phyloP scores from a whole-genome alignment of 805 yeast genomes.

The Wilhelminamyces savonicus region DNA sequence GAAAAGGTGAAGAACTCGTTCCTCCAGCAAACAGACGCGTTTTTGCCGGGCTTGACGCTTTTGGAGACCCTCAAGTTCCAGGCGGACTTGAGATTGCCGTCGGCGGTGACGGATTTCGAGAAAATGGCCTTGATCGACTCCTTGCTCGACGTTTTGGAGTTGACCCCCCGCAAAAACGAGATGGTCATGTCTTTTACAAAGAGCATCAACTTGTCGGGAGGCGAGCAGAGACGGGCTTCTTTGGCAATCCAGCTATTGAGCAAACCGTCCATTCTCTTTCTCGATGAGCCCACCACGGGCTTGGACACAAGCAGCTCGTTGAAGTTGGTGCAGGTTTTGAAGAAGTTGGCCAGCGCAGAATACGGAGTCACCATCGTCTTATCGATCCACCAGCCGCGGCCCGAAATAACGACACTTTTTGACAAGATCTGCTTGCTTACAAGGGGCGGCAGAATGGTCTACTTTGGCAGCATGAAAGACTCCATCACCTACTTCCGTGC shows the following conservation, averaged over 20 bases:
- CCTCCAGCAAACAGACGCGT: conserved; percentile 68
- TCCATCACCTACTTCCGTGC: conserved; percentile 42
- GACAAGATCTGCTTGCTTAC: conserved; percentile 66
- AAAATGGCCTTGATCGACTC: conserved; percentile 49
- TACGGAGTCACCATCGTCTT: conserved; percentile 68
- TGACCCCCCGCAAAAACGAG: conserved; percentile 58
- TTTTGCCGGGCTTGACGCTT: conserved; percentile 67
- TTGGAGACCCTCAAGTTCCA: conserved; percentile 65
- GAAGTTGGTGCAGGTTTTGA: conserved; percentile 54
- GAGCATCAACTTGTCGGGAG: conserved; percentile 69
- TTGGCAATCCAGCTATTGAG: conserved; percentile 73
- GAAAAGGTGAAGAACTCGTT: conserved; percentile 42
- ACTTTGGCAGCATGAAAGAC: conserved; percentile 40
- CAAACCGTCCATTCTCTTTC: conserved; percentile 67
- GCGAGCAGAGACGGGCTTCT: conserved; percentile 73
- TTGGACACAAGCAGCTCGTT: conserved; percentile 74
- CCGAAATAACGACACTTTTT: conserved; percentile 64
- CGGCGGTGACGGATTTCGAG: conserved; percentile 34
- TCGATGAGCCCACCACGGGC: conserved; percentile 90
- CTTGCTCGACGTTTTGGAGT: conserved; percentile 56
- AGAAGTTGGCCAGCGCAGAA: conserved; percentile 34
- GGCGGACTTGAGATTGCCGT: conserved; percentile 63
- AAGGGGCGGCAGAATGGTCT: conserved; percentile 44
- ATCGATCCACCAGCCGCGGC: conserved; percentile 81
- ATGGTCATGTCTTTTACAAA: conserved; percentile 44